Evolutionary conservation across 1,284 basidiomycete species (phyloP).

Genomic region (Papiliotrema nemorosa): DNA sequence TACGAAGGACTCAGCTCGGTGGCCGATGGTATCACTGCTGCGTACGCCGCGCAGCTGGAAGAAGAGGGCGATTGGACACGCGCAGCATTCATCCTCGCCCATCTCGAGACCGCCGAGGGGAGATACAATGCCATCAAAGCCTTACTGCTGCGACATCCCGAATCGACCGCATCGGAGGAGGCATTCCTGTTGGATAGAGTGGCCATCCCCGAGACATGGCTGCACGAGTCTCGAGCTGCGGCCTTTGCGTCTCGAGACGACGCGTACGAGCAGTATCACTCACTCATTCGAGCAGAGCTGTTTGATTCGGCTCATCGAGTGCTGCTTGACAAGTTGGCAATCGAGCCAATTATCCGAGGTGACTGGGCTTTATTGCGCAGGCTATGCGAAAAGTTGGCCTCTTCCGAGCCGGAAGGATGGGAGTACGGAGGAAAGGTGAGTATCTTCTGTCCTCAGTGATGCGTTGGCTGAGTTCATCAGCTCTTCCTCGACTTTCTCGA

Average conservation of each 20-base stretch:
- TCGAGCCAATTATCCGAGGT: conserved; percentile 78
- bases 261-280: conserved; percentile 71
- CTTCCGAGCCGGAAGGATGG: conserved; percentile 67
- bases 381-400: conserved; percentile 68
- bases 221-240: conserved; percentile 70
- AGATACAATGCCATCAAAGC: conserved; percentile 77
- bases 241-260: conserved; percentile 51
- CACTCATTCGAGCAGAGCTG: conserved; percentile 67
- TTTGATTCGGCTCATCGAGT: conserved; percentile 75
- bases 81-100: conserved; percentile 83
- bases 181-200: conserved; percentile 71
- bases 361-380: conserved; percentile 70
- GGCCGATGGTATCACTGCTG: conserved; percentile 76
- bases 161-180: conserved; percentile 64
- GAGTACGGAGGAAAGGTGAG: conserved; percentile 71
- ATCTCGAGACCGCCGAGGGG: conserved; percentile 72
- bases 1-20: conserved; percentile 69
- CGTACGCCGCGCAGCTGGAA: conserved; percentile 86
- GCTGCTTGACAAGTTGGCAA: conserved; percentile 76
- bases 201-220: conserved; percentile 77
- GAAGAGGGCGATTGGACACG: conserved; percentile 74
- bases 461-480: conserved; percentile 12
- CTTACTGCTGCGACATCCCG: conserved; percentile 70
- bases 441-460: not conserved
- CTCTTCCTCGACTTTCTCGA: conserved; percentile 43